These are phyloP conservation scores for Apophysomyces trapeziformis DNA, from an alignment of 371 early-diverging fungal species.

Conservation along the genomic window DNA sequence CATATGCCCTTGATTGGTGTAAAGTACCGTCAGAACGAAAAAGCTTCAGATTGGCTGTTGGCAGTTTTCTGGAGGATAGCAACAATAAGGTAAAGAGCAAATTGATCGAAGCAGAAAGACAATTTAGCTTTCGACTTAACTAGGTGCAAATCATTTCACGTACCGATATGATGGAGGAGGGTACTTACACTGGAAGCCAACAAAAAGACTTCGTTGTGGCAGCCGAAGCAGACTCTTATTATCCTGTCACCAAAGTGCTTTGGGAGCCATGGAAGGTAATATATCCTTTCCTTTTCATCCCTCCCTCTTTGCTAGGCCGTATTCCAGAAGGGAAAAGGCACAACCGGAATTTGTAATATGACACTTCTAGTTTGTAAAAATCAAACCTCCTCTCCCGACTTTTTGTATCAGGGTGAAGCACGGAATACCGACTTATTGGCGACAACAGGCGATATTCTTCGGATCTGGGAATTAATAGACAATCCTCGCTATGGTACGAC, in stretches of 20 bases:
- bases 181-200: slow-evolving; percentile 26
- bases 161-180: slow-evolving; percentile 38
- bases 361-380: slow-evolving; percentile 17
- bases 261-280: slow-evolving; percentile 80
- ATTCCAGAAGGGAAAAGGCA: neutral
- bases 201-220: slow-evolving; percentile 66
- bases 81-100: slow-evolving; percentile 67
- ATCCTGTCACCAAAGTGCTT: slow-evolving; percentile 83
- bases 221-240: slow-evolving; percentile 74
- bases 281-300: slow-evolving; percentile 5
- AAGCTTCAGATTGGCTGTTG: slow-evolving; percentile 74
- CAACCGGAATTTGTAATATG: slow-evolving; percentile 14
- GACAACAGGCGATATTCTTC: slow-evolving; percentile 82
- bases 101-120: slow-evolving; percentile 21
- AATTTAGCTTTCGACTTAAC: slow-evolving; percentile 15
- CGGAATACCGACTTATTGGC: slow-evolving; percentile 72
- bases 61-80: slow-evolving; percentile 77
- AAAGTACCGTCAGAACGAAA: slow-evolving; percentile 58
- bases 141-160: slow-evolving; percentile 45
- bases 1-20: slow-evolving; percentile 86
- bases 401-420: slow-evolving; percentile 20
- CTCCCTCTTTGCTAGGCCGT: neutral
- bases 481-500: slow-evolving; percentile 33
- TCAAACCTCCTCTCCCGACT: slow-evolving; percentile 10
- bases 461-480: slow-evolving; percentile 80